A percentile compares a stretch with the other conserved stretches of the same genome.
phyloP scores from a whole-genome alignment of 1,284 basidiomycete species.

The Puccinia triticina region DNA sequence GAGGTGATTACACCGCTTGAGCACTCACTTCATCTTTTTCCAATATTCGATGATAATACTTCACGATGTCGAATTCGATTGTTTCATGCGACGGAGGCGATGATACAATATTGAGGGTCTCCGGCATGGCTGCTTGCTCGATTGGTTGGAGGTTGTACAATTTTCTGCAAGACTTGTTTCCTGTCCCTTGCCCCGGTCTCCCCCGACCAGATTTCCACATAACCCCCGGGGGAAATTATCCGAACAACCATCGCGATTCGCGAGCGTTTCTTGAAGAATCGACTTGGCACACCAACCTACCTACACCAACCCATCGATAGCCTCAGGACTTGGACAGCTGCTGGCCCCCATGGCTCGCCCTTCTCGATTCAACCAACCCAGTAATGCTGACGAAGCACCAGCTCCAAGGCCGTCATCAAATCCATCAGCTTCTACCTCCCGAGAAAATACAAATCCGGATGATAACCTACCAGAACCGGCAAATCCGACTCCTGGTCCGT shows the following conservation, averaged over 20 bases:
- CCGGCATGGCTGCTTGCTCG: background rate
- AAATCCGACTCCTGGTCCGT: background rate
- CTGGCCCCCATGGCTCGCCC: background rate
- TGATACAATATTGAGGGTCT: background rate
- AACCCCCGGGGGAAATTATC: background rate
- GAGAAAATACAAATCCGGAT: background rate
- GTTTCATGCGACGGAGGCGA: background rate
- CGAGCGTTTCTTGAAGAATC: too few relatives aligned
- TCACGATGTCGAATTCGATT: slow-evolving; percentile 4
- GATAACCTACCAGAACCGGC: background rate
- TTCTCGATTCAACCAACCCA: slow-evolving; percentile 25
- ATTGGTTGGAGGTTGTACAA: background rate
- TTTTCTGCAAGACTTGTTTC: background rate
- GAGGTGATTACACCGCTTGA: too few relatives aligned
- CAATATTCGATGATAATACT: background rate
- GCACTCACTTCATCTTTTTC: slow-evolving; percentile 6
- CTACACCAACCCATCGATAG: background rate
- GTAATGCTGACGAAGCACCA: background rate
- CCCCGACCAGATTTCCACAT: too few relatives aligned
- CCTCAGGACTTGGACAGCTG: too few relatives aligned
- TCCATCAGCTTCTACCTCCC: background rate
- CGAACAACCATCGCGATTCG: background rate
- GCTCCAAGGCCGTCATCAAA: background rate
- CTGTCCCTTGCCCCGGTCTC: background rate
- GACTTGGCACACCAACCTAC: background rate